Base-by-base conservation (phyloP, 768 basidiomycete species). In the Hygrocybe coccinea region DNA sequence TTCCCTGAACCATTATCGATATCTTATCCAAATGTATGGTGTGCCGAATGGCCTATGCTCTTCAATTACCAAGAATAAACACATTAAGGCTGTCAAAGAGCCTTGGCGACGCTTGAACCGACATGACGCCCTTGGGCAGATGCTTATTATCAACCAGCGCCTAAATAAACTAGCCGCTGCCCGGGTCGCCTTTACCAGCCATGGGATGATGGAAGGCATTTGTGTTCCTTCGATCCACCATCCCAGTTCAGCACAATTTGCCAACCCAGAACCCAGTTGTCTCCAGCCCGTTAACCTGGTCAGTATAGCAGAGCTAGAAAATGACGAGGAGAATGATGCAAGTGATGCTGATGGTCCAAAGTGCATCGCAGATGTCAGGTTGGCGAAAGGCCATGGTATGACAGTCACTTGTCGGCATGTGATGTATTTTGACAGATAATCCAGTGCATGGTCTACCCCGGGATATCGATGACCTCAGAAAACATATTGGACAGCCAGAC, bases 111-210 rank as follows among this genome's bases (percentile, higher is more conserved):
- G 59, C 2, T 67, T 64, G 1, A 67, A 52, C 36, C 56, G 56
- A n/a, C 59, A 50, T 33, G 56, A 64, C 2, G 62, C 62, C 1
- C 48, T 67, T 7, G 59, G 58, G 1, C 65, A 65, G 24, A 65
- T 65, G 64, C 48, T 65, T 2, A 21, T 58, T 2, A 64, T 63
- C 6, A 65, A 64, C 38, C 65, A 66, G 47, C 62, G 53, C 7
- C 53, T 66, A 0, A 59, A 66, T 47, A 63, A 64, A 36, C 56
- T 66, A 8, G 58, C 61, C 1, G 61, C 62, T 11, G 48, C 55
- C 1, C 52, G 57, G 5, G 57, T 51, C 4, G 58, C 63, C 38
- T 64, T 64, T 38, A 58, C 47, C 0, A 47, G 47, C 5, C 58
- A 58, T 10, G 57, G 60, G 0, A 63, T 65, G 60, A 11, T 65